phyloP scores from a whole-genome alignment of 2,329 filamentous ascomycete species.

The Phyllosticta citribraziliensis region DNA sequence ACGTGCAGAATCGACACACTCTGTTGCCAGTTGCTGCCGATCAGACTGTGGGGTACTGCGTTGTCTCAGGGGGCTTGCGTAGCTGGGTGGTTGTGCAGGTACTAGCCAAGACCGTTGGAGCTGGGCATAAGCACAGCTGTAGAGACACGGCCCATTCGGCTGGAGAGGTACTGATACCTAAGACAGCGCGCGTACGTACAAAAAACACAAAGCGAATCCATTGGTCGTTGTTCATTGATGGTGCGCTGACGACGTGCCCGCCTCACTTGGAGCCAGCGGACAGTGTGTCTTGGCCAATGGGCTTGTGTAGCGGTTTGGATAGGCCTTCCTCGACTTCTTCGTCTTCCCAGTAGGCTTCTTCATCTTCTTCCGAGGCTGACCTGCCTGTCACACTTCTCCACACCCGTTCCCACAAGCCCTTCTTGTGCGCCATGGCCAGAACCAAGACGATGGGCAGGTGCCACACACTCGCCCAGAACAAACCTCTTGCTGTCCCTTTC shows the following conservation, averaged over 20 bases:
- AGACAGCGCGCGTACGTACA: background rate
- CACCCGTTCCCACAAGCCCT: constrained; percentile 78
- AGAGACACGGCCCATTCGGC: background rate
- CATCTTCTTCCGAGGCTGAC: constrained; percentile 46
- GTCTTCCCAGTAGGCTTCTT: constrained; percentile 45
- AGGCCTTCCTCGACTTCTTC: constrained; percentile 2
- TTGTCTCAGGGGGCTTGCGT: background rate
- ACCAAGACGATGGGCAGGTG: constrained; percentile 85
- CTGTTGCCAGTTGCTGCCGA: background rate
- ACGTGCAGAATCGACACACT: background rate
- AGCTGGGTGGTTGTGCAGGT: background rate
- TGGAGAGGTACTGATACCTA: background rate
- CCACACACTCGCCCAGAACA: constrained; percentile 99
- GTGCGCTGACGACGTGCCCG: background rate
- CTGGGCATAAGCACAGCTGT: background rate
- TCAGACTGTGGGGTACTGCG: background rate
- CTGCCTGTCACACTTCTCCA: constrained; percentile 58
- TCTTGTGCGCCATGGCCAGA: constrained; percentile 84
- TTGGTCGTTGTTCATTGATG: background rate
- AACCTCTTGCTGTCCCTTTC: constrained; percentile 66
- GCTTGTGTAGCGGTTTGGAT: background rate
- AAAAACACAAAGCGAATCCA: background rate
- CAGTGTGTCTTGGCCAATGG: background rate
- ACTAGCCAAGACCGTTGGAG: background rate
- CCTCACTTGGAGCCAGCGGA: background rate